phyloP scores from a whole-genome alignment of 306 rosid species.

The Styphnolobium japonicum region DNA sequence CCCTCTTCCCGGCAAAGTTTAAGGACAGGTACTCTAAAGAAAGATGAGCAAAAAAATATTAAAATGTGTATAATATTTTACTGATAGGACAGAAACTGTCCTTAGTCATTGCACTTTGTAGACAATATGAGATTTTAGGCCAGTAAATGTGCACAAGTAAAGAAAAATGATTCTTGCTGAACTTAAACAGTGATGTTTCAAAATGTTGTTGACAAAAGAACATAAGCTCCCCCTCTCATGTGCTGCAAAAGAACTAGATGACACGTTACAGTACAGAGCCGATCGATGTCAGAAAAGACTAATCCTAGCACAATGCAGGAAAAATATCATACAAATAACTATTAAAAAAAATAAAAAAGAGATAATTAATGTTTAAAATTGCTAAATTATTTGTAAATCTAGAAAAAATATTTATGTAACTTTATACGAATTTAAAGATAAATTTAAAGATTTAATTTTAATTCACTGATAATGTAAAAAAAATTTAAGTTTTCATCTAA shows the following conservation, averaged over 20 bases:
- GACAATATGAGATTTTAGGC: constrained; percentile 24
- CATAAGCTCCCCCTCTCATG: constrained; percentile 23
- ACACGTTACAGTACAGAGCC: not conserved
- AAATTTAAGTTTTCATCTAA: too few species aligned
- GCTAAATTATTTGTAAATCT: not conserved
- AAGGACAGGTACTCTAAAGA: constrained; percentile 9
- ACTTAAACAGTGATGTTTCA: constrained; percentile 15
- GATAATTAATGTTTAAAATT: not conserved
- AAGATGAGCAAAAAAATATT: not conserved
- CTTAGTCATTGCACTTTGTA: not conserved
- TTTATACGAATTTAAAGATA: too few species aligned
- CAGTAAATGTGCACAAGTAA: constrained; percentile 22
- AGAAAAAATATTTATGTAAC: too few species aligned
- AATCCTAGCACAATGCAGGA: not conserved
- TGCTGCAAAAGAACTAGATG: constrained; percentile 1
- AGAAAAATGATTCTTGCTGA: constrained; percentile 15
- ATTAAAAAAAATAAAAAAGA: not conserved
- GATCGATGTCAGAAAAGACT: not conserved
- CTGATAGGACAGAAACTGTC: constrained; percentile 28
- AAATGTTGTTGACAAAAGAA: constrained; percentile 18
- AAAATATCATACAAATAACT: not conserved
- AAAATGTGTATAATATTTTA: constrained; percentile 22
- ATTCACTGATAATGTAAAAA: too few species aligned
- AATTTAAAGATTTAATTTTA: too few species aligned
- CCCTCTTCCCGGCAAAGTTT: constrained; percentile 36